phyloP scores from a whole-genome alignment of 768 basidiomycete genomes.

The Tylopilus cervinicoccineus region DNA sequence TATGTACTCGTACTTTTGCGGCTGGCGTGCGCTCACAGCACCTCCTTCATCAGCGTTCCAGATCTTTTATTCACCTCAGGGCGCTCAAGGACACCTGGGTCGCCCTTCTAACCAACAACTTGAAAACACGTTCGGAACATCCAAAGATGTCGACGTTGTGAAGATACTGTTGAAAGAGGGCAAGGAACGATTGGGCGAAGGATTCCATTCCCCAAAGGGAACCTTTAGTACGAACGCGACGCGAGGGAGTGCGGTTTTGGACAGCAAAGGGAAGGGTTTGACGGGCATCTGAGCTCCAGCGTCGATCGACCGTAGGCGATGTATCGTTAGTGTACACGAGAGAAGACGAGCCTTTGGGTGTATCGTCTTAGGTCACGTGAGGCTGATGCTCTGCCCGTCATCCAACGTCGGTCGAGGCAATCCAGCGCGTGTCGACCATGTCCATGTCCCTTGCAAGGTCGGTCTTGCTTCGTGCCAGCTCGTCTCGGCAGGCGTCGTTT shows the following conservation, averaged over 20 bases:
- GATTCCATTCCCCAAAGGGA: conserved; percentile 32
- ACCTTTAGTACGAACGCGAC: conserved; percentile 13
- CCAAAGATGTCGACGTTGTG: conserved; percentile 63
- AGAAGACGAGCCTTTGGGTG: no score
- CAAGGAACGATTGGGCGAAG: conserved; percentile 50
- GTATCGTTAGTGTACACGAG: conserved; percentile 17
- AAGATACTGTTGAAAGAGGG: conserved; percentile 60
- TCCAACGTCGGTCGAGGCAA: conserved; percentile 9
- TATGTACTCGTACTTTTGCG: conserved; percentile 34
- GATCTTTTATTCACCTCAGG: conserved; percentile 68
- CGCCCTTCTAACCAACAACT: conserved; percentile 81
- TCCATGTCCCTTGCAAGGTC: conserved; percentile 22
- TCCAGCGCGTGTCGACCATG: conserved; percentile 7
- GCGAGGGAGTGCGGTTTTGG: conserved; percentile 35
- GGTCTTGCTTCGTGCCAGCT: conserved; percentile 9
- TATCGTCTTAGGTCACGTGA: conserved; percentile 18
- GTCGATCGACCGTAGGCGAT: background rate
- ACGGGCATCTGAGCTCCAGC: conserved; percentile 31
- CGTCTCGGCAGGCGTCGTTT: background rate
- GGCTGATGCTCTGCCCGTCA: background rate
- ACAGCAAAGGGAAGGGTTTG: conserved; percentile 38
- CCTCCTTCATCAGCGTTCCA: conserved; percentile 52
- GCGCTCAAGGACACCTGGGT: conserved; percentile 71
- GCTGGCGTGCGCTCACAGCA: background rate
- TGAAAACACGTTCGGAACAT: conserved; percentile 64